Evolutionary conservation across 2,329 filamentous ascomycete genomes (phyloP).

Genomic region (Clarireedia paspali): DNA sequence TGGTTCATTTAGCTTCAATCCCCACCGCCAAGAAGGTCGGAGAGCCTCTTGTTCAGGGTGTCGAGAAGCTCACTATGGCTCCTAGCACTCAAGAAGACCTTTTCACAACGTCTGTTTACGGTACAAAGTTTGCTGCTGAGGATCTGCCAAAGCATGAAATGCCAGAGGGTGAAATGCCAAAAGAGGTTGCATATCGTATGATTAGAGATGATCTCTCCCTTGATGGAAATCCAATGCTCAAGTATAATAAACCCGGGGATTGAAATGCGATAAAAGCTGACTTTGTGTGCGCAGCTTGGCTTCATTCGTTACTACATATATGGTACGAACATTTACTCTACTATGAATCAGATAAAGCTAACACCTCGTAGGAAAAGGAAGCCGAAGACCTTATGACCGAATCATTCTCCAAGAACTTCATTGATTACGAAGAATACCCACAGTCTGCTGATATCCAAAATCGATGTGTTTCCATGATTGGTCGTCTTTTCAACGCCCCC

Average conservation of each 20-base stretch:
- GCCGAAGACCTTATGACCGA: conserved; percentile 94
- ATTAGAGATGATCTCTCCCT: conserved; percentile 92
- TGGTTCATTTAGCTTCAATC: conserved; percentile 42
- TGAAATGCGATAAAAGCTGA: conserved; percentile 4
- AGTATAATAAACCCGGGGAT: conserved; percentile 39
- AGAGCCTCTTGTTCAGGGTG: conserved; percentile 30
- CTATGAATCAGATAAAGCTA: background rate
- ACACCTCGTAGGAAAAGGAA: conserved; percentile 65
- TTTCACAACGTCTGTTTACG: conserved; percentile 56
- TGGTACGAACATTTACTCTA: conserved; percentile 46
- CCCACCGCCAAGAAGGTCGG: conserved; percentile 21
- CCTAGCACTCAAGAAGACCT: conserved; percentile 11
- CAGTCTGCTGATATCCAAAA: conserved; percentile 82
- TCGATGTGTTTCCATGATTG: conserved; percentile 87
- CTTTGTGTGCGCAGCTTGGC: conserved; percentile 54
- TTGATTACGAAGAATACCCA: conserved; percentile 80
- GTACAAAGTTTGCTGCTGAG: conserved; percentile 71
- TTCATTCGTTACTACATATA: conserved; percentile 93
- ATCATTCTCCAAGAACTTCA: conserved; percentile 90
- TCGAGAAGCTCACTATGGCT: conserved; percentile 39
- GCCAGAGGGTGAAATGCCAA: conserved; percentile 85
- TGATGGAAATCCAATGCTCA: conserved; percentile 85
- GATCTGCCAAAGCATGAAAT: conserved; percentile 81
- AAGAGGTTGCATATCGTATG: conserved; percentile 89
- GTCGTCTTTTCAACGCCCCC: conserved; percentile 78